Conservation (phyloP, 345 rosid species). For the Eucalyptus dawsonii region DNA sequence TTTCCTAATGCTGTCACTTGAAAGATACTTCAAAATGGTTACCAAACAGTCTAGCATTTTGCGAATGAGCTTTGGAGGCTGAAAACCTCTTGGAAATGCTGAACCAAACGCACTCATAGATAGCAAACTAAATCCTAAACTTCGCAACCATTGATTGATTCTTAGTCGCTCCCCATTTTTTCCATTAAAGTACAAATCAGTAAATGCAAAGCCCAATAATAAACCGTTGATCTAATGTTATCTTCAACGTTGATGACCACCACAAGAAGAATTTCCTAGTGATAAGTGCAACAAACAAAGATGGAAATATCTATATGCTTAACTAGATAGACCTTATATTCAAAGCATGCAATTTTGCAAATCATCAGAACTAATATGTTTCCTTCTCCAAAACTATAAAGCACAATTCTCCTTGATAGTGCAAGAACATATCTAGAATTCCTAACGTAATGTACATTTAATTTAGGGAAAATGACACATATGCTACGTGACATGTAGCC, state of each 20-base stretch:
- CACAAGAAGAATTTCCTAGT: not conserved
- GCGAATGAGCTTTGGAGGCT: no score
- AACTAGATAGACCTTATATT: not conserved
- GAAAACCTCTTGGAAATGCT: no score
- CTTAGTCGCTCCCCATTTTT: not conserved
- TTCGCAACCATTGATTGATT: not conserved
- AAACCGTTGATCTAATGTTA: not conserved
- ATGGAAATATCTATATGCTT: not conserved
- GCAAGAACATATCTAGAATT: not conserved
- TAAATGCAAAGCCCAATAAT: not conserved
- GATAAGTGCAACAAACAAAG: not conserved
- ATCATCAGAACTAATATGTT: not conserved
- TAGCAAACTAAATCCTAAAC: not conserved
- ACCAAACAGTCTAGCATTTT: accelerated
- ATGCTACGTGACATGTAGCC: not conserved
- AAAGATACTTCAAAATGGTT: no score
- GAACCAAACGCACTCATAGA: not conserved
- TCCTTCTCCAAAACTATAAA: not conserved
- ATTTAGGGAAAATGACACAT: not conserved
- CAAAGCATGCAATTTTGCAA: not conserved
- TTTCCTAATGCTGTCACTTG: accelerated
- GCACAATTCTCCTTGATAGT: not conserved
- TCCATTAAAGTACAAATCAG: not conserved
- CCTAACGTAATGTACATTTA: not conserved
- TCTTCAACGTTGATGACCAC: not conserved